A percentile compares a stretch with the other conserved stretches of the same genome.
These are phyloP conservation scores for Thelephora aurantiotincta DNA, from an alignment of 768 basidiomycete genomes.

Conservation along the genomic window DNA sequence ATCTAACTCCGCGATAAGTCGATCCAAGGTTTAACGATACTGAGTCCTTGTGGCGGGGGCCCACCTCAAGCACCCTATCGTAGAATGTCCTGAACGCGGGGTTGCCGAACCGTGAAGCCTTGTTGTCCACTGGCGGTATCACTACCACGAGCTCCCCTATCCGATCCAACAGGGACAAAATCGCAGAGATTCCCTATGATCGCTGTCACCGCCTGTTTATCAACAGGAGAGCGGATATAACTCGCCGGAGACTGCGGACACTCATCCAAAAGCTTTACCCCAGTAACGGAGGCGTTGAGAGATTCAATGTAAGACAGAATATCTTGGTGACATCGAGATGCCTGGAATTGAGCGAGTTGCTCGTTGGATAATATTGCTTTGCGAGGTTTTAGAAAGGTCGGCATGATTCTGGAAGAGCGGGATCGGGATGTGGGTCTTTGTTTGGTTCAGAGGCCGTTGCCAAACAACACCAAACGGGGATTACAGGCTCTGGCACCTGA, in stretches of 20 bases:
- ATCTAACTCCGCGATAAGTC: not conserved
- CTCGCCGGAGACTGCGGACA: constrained; percentile 47
- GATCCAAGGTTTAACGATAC: not conserved
- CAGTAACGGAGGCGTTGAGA: constrained; percentile 64
- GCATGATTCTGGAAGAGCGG: constrained; percentile 7
- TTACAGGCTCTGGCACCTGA: too few species aligned
- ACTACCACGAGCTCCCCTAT: constrained; percentile 52
- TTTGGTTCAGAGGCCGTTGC: too few species aligned
- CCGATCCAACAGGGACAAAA: constrained; percentile 49
- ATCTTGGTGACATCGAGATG: constrained; percentile 51
- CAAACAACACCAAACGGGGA: too few species aligned
- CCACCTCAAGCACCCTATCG: constrained; percentile 62
- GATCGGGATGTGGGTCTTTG: not conserved
- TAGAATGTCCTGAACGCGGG: constrained; percentile 92
- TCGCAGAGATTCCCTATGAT: constrained; percentile 42
- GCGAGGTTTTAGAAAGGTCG: constrained; percentile 34
- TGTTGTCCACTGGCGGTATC: constrained; percentile 82
- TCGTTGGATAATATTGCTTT: constrained; percentile 66
- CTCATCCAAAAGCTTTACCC: constrained; percentile 59
- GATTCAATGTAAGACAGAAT: constrained; percentile 58
- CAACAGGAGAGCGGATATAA: constrained; percentile 6
- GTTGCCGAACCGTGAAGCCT: constrained; percentile 89
- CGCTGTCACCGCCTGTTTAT: constrained; percentile 1
- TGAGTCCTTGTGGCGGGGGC: constrained; percentile 5
- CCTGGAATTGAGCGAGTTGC: constrained; percentile 75